Evolutionary conservation across 495 filamentous ascomycete genomes (phyloP), one percentile per base, ranked within the genome.

Genomic region (Hamigera avellanea): DNA sequence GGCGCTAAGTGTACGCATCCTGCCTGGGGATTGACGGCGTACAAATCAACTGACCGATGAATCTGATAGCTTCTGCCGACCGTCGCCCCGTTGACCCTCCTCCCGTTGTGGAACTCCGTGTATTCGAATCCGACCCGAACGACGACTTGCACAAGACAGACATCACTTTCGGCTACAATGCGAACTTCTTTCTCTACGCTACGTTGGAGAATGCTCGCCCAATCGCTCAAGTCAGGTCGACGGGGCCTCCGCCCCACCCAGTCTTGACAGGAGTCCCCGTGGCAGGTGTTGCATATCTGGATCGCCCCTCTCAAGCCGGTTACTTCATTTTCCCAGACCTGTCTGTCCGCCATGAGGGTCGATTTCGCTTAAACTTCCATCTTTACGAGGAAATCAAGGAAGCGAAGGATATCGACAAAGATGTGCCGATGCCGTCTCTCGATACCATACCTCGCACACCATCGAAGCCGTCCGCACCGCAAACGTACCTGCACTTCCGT

Each of bases 281-380:
- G 6, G 93, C 93, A 27, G 93, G 91, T 27, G 93, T 95, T 70
- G 88, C 89, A 14, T 96, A 96, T 54, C 69, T 98, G 17, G 91
- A 98, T 49, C 86, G 93, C 18, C 91, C 91, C 1, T 68, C 64
- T 14, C 86, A 85, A 28, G 91, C 89, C 31, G 91, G 93, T 36
- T 98, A 96, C 59, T 98, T 98, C 55, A 81, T 98, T 59, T 98
- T 98, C 50, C 91, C 93, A 0, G 91, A 98, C 60, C 67, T 98
- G 26, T 96, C 91, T 1, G 91, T 98, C 33, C 82, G 93, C 35
- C 89, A 96, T 54, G 91, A 98, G 56, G 91, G 91, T 34, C 78
- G 81, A 36, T 98, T 94, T 50, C 70, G 80, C 7, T 61, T 98
- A 40, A 81, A 74, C 45, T 98, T 98, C 64, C 86, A 85, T 48